Base-by-base conservation (phyloP, 306 rosid genomes). In the Hylodesmum podocarpum region DNA sequence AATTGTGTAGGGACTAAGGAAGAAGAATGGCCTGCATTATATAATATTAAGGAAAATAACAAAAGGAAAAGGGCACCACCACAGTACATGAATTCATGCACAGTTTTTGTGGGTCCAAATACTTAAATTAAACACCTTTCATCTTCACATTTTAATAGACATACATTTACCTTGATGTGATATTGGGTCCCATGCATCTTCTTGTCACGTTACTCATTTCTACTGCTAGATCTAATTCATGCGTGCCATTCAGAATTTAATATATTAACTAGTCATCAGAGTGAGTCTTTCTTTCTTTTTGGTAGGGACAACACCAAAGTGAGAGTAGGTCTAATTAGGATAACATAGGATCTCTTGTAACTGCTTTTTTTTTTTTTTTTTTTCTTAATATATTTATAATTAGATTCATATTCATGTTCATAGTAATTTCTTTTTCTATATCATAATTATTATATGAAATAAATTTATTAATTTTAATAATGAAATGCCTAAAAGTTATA, bases 1-100 rank as follows among this genome's bases (percentile, higher is more conserved):
- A n/a, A n/a, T n/a, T n/a, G n/a, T n/a, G n/a, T 50, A 70, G 77
- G 66, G 77, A 72, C 77, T 72, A 39, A 50, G 57, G 70, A 4
- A 8, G 64, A 9, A 50, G 57, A 77, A 57, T 39, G 75, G 49
- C 29, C 54, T 79, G 55, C 64, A 47, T 70, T 59, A 59, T 61
- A 70, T 78, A 59, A 70, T n/a, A n/a, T 51, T 31, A 22, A 33
- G 27, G 0, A 8, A 62, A 22, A 22, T 7, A 3, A 16, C n/a
- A 54, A 24, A 53, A 21, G 27, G 28, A 21, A 40, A 10, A 21
- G 58, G n/a, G 53, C 18, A 46, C 57, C 18, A 19, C 11, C 9
- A 58, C 11, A 12, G 6, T 2, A 33, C 62, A 27, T 43, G 10
- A 28, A 6, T 34, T 13, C 18, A 34, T 50, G 27, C 2, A 37